Evolutionary conservation across 805 yeast genomes (phyloP).

Genomic region (Maudiozyma bulderi): DNA sequence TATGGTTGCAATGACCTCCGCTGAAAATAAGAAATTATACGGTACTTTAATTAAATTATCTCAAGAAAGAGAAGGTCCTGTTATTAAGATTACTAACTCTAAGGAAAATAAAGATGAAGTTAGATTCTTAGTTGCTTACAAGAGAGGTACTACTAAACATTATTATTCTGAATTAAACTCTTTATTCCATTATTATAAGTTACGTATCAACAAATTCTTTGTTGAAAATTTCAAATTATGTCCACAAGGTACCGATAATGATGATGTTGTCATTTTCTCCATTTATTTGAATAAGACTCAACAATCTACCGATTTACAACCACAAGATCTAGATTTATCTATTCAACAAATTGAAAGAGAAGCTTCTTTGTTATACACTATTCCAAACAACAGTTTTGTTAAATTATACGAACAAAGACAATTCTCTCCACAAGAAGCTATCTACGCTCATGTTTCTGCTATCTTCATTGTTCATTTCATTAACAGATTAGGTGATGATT

Average conservation of each 20-base stretch:
- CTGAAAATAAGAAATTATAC: conserved; percentile 70
- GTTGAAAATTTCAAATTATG: conserved; percentile 68
- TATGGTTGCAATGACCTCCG: conserved; percentile 67
- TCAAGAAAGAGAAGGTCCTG: conserved; percentile 78
- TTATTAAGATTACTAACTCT: conserved; percentile 69
- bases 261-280: conserved; percentile 79
- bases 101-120: conserved; percentile 74
- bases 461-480: conserved; percentile 90
- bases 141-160: conserved; percentile 73
- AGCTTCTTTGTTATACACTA: conserved; percentile 82
- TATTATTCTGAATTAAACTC: conserved; percentile 81
- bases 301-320: conserved; percentile 32
- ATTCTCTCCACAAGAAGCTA: conserved; percentile 86
- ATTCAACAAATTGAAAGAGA: conserved; percentile 87
- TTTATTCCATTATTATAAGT: conserved; percentile 79
- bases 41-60: conserved; percentile 61
- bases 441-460: conserved; percentile 88
- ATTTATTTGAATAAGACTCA: conserved; percentile 65
- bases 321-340: conserved; percentile 45
- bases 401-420: conserved; percentile 61
- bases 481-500: conserved; percentile 89
- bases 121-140: conserved; percentile 81
- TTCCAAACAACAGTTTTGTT: conserved; percentile 79
- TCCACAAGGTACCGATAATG: conserved; percentile 37
- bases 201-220: conserved; percentile 78